phyloP scores from a whole-genome alignment of 306 rosid genomes.

The Hippophae rhamnoides region DNA sequence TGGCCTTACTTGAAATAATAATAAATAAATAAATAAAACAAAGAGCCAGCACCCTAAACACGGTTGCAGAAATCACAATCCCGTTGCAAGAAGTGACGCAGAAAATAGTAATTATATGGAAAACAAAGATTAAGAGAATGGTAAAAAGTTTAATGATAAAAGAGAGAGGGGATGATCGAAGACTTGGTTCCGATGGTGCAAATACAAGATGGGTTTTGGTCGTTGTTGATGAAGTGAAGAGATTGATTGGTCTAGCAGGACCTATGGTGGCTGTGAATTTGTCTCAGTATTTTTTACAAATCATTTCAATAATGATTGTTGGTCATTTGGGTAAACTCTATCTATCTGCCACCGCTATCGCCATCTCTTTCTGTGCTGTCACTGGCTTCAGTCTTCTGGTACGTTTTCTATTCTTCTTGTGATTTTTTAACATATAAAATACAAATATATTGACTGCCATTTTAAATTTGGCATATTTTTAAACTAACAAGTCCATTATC shows the following conservation, averaged over 20 bases:
- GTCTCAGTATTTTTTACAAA: constrained; percentile 9
- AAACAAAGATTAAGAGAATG: not conserved
- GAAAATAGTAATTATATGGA: not conserved
- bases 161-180: not conserved
- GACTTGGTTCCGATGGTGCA: not conserved
- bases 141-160: not conserved
- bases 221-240: constrained; percentile 9
- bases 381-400: constrained; percentile 21
- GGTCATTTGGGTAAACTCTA: constrained; percentile 12
- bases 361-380: constrained; percentile 17
- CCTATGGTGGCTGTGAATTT: constrained; percentile 12
- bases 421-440: too few species aligned
- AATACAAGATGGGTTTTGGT: not conserved
- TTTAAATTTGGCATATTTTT: too few species aligned
- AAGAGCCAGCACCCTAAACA: too few species aligned
- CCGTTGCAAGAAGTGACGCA: too few species aligned
- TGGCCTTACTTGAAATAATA: too few species aligned
- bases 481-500: too few species aligned
- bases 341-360: constrained; percentile 17
- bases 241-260: constrained; percentile 5
- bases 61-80: too few species aligned
- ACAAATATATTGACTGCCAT: too few species aligned
- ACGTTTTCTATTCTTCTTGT: not conserved
- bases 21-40: too few species aligned
- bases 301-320: constrained; percentile 15